Evolutionary conservation across 495 filamentous ascomycete genomes (phyloP), one percentile per base, ranked within the genome.

Genomic region (Penicillium ochrochloron): DNA sequence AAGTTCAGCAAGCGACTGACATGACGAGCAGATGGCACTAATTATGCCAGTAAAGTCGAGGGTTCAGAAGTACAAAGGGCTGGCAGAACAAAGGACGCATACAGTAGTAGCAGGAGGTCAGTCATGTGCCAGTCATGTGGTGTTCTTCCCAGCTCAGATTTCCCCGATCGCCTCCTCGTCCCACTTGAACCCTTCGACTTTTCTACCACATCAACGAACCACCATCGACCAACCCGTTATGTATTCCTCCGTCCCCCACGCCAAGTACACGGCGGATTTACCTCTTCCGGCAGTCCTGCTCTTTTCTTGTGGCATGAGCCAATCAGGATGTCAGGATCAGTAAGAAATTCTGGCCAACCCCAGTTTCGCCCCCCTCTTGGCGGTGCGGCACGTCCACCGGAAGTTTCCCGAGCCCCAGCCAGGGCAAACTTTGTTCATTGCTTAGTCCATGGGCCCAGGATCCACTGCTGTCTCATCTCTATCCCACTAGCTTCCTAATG

Each of bases 381-480:
- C 58, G 14, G 11, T 7, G 58, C 44, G 58, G 58, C 58, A 51
- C 46, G 29, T 52, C 19, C 21, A 15, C 1, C 59, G 59, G 59
- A 60, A 19, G 31, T 60, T 60, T 37, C 31, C 59, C 59, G 59
- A 60, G 44, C 59, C 58, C 58, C 11, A 60, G 58, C 21, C 55
- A 27, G 21, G 34, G 37, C 34, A 39, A 58, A 58, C 34, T 27
- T 39, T 41, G 55, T 42, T 42, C 25, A 35, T 58, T 57, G 55
- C 53, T 56, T 56, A 56, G 53, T 56, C 19, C 31, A 27, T 57
- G 42, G 42, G 21, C 21, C 19, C 1, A 4, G 44, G 44, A 25
- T 48, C 44, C 44, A 25, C 44, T n/a, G 9, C 3, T 48, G 44
- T 48, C 44, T 48, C 44, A 48, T 48, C 10, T 41, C 37, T 17